Base-by-base conservation (phyloP, 2,329 filamentous ascomycete species). In the Penicillium hordei region DNA sequence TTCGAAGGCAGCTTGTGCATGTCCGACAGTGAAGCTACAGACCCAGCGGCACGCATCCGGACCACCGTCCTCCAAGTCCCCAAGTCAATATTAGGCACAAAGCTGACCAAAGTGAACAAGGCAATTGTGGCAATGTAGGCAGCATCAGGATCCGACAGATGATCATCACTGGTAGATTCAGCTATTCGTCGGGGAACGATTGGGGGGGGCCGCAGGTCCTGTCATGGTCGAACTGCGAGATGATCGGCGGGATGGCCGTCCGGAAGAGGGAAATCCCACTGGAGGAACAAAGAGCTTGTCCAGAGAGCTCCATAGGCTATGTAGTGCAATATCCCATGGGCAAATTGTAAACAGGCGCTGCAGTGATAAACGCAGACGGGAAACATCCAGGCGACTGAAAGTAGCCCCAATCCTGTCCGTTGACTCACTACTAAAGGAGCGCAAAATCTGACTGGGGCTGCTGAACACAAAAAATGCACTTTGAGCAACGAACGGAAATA, bases 391-490 rank as follows among this genome's bases (percentile, higher is more conserved):
- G 12, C 36, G 53, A 36, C 36, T 60, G 23, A 34, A 44, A 13
- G 29, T 38, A 31, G 40, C 39, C 27, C 15, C 54, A 25, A 39
- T 29, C 17, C 8, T 48, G 27, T 58, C 53, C 15, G 48, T 52
- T 21, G 40, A 45, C 23, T 66, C 62, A 29, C 58, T 61, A 52
- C 70, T 66, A 64, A 80, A 79, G 9, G 78, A 79, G 39, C 60
- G 67, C 5, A 79, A 51, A 10, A 81, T 70, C 45, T 77, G 73
- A 31, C 63, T 70, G 23, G 75, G 70, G 51, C 68, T 74, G 59
- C 78, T 74, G 44, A 81, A 59, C 15, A 76, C 71, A 59, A 75
- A 81, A 57, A 74, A 76, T 1, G 79, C 69, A 53, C 77, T 79
- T 59, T 80, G 79, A 8, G 72, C 69, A 50, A 79, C 59, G 58